These are phyloP conservation scores for Syncephalis fuscata DNA, from an alignment of 371 early-diverging fungal species.

Conservation along the genomic window DNA sequence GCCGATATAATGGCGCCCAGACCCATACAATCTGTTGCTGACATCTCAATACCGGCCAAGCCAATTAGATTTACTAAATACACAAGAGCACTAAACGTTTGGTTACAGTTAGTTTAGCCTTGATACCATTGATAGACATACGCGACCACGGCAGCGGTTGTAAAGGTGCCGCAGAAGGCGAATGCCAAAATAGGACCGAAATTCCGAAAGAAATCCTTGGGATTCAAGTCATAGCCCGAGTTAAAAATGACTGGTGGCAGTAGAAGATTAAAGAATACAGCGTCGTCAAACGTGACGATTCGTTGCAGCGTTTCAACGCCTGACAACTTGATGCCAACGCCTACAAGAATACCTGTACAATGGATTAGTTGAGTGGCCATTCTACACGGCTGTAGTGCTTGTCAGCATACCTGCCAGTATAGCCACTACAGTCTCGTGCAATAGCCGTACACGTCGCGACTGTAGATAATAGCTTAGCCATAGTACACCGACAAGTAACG, in stretches of 20 bases:
- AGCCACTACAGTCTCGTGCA: conserved; percentile 89
- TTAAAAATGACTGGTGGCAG: conserved; percentile 93
- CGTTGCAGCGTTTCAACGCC: conserved; percentile 52
- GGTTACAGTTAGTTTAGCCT: neutral
- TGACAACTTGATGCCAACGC: conserved; percentile 58
- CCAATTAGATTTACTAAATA: conserved; percentile 53
- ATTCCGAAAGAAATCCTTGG: conserved; percentile 1
- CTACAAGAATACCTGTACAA: conserved; percentile 61
- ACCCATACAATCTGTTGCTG: conserved; percentile 77
- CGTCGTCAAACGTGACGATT: conserved; percentile 81
- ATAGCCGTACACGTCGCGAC: conserved; percentile 56
- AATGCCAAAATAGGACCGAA: neutral
- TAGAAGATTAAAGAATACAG: conserved; percentile 84
- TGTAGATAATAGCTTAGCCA: conserved; percentile 76
- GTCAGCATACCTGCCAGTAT: conserved; percentile 54
- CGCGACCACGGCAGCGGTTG: neutral
- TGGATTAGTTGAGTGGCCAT: neutral
- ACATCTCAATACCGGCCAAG: conserved; percentile 34
- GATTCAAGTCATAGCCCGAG: conserved; percentile 72
- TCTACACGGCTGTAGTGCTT: neutral
- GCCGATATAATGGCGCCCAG: conserved; percentile 88
- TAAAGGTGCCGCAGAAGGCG: neutral
- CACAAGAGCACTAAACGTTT: conserved; percentile 27
- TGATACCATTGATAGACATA: neutral
- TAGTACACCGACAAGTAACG: conserved; percentile 66